phyloP scores from a whole-genome alignment of 768 basidiomycete genomes.

The Collybiopsis luxurians region DNA sequence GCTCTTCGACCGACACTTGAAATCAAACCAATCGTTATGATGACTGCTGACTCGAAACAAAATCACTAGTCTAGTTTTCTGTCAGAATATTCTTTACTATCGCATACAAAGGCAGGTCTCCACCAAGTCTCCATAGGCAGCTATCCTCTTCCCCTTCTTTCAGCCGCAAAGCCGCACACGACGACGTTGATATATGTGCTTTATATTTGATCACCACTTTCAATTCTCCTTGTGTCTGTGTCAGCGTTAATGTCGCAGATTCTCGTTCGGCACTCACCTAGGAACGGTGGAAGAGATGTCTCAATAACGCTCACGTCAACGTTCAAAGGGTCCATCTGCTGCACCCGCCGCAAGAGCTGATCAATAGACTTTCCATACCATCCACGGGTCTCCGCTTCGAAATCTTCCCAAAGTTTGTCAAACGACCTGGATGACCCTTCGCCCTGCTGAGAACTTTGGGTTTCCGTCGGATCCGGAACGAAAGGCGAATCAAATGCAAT shows the following conservation, averaged over 20 bases:
- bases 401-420: constrained; percentile 52
- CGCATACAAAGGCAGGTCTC: constrained; percentile 42
- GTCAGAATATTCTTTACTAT: constrained; percentile 43
- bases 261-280: constrained; percentile 38
- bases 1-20: background rate
- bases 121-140: constrained; percentile 70
- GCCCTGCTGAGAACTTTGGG: constrained; percentile 4
- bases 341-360: constrained; percentile 50
- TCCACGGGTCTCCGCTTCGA: constrained; percentile 52
- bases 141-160: constrained; percentile 66
- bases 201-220: constrained; percentile 50
- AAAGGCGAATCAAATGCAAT: constrained; percentile 77
- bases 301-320: constrained; percentile 49
- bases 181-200: constrained; percentile 4
- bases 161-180: constrained; percentile 47
- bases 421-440: background rate
- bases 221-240: constrained; percentile 51
- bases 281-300: constrained; percentile 52
- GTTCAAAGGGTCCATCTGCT: constrained; percentile 30
- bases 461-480: constrained; percentile 40
- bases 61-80: constrained; percentile 8
- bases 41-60: background rate
- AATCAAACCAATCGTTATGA: no score
- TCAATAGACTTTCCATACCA: constrained; percentile 66
- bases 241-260: background rate